Conservation (phyloP, 768 basidiomycete genomes). For the Roridomyces roridus region DNA sequence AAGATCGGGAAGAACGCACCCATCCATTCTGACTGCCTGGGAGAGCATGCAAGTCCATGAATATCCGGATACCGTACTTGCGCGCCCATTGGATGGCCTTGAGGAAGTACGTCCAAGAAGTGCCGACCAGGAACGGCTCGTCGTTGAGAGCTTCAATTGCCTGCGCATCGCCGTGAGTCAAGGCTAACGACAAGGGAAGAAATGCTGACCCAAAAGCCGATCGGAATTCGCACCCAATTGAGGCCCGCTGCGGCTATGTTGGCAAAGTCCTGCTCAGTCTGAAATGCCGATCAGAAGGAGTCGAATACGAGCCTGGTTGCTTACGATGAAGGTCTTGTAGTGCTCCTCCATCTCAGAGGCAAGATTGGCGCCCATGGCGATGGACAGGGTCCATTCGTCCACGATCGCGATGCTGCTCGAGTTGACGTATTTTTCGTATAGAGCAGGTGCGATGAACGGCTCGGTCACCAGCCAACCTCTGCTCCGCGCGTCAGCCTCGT, state of each 20-base stretch:
- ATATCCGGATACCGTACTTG: constrained; percentile 90
- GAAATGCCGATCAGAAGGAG: background rate
- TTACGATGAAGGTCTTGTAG: constrained; percentile 84
- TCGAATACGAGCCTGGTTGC: constrained; percentile 29
- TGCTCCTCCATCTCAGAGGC: constrained; percentile 76
- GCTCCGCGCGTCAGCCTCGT: constrained; percentile 17
- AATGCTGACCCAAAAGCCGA: constrained; percentile 70
- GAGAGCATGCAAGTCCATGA: constrained; percentile 78
- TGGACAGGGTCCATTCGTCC: constrained; percentile 81
- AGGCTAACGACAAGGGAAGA: no score
- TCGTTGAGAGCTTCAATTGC: constrained; percentile 76
- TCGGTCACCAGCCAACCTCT: constrained; percentile 70
- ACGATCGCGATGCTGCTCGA: constrained; percentile 49
- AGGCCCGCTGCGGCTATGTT: constrained; percentile 80
- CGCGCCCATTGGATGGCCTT: constrained; percentile 83
- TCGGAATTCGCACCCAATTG: constrained; percentile 86
- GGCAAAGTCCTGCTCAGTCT: constrained; percentile 80
- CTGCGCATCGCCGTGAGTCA: background rate
- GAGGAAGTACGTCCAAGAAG: constrained; percentile 72
- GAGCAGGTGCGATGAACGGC: constrained; percentile 75
- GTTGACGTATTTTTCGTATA: constrained; percentile 70
- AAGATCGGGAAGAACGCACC: constrained; percentile 39
- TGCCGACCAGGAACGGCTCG: constrained; percentile 84
- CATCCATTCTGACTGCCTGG: constrained; percentile 87
- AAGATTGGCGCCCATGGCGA: constrained; percentile 70